These are phyloP conservation scores for Backusella luteola DNA, from an alignment of 192 early-diverging fungal genomes.

Conservation along the genomic window DNA sequence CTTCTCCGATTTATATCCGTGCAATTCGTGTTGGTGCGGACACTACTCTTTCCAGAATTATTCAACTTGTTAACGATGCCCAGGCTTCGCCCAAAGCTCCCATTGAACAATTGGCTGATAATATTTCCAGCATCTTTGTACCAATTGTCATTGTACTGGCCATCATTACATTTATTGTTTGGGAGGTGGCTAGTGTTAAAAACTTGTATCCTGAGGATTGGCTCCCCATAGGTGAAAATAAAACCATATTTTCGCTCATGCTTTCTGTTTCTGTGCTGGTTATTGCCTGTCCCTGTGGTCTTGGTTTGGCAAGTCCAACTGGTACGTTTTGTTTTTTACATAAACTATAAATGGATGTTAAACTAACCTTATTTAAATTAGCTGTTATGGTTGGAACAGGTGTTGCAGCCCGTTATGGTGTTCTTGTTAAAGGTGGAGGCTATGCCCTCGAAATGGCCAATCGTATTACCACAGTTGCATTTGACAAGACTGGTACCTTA, in stretches of 20 bases:
- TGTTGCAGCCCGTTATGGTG: slow-evolving; percentile 60
- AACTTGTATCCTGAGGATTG: slow-evolving; percentile 38
- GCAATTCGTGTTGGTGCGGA: slow-evolving; percentile 61
- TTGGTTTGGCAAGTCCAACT: slow-evolving; percentile 69
- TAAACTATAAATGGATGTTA: background rate
- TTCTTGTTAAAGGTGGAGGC: slow-evolving; percentile 76
- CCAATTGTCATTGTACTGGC: slow-evolving; percentile 60
- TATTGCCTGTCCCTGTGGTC: slow-evolving; percentile 72
- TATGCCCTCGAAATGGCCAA: slow-evolving; percentile 66
- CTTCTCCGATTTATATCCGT: slow-evolving; percentile 57
- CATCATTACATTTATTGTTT: slow-evolving; percentile 54
- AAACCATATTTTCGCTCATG: slow-evolving; percentile 49
- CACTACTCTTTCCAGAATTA: slow-evolving; percentile 62
- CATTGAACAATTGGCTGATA: slow-evolving; percentile 64
- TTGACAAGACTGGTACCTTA: slow-evolving; percentile 87
- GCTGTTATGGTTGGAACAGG: slow-evolving; percentile 77
- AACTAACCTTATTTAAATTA: slow-evolving; percentile 13
- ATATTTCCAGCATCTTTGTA: slow-evolving; percentile 61
- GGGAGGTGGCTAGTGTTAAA: slow-evolving; percentile 42
- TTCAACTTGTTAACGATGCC: slow-evolving; percentile 63
- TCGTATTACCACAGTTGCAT: slow-evolving; percentile 60
- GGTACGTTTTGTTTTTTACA: slow-evolving; percentile 9
- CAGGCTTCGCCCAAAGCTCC: slow-evolving; percentile 62
- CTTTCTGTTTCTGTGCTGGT: slow-evolving; percentile 64
- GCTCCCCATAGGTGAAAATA: slow-evolving; percentile 45